Base-by-base conservation (phyloP, 2,329 filamentous ascomycete genomes). In the Leptodontidium sp. region DNA sequence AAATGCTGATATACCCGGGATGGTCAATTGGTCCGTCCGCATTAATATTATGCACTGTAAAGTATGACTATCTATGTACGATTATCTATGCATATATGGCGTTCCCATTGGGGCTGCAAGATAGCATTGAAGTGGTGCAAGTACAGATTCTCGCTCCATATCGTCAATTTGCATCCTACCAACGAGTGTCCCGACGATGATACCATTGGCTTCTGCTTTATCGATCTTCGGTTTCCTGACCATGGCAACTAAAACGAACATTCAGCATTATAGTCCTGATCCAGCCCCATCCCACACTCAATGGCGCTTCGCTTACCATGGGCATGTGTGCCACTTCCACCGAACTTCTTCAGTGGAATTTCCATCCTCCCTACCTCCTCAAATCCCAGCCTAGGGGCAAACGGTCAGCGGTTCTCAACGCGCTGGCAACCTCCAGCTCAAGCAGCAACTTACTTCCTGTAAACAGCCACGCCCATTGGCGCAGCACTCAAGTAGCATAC, bases 251-350 rank as follows among this genome's bases (percentile, higher is more conserved):
- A 45, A 9, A 17, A 53, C 9, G 12, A 8, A 17, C 21, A 26
- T 17, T 59, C 45, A 52, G 47, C 57, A 40, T 24, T 12, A 61
- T 3, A n/a, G 6, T 47, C 43, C n/a, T 58, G 15, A 12, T 24
- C 29, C 29, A 32, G 43, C 58, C 38, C 11, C 40, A 26, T 26
- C 21, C 17, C 9, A 40, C 11, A 26, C 29, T 9, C 21, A 17
- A 26, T 17, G 38, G 38, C 9, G 7, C 38, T 11, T 29, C 11
- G 62, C 65, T 67, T 21, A 67, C 58, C 52, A 57, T 67, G 65
- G 35, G 40, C 53, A 59, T 67, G 65, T 50, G 63, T 55, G n/a
- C 65, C 65, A 38, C 50, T 38, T n/a, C 59, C 61, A 26, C 65
- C 61, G 9, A 58, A 64, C 21, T 53, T 29, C 6, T 17, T 29